Conservation (phyloP, 2,329 filamentous ascomycete genomes). For the Arthrinium puccinioides region DNA sequence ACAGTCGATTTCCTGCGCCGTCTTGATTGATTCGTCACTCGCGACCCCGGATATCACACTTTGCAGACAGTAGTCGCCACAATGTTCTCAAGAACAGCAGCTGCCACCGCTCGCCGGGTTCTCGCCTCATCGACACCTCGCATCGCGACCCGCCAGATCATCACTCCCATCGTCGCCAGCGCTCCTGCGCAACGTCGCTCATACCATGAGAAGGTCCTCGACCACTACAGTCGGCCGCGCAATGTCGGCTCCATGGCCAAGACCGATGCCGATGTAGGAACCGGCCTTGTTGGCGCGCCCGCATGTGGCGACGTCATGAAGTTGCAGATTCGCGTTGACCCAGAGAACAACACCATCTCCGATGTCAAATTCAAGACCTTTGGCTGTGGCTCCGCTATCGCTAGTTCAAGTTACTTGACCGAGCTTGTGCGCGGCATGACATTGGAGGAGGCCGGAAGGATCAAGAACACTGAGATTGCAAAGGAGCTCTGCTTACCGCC, state of each 20-base stretch:
- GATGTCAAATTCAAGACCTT: slow-evolving; percentile 86
- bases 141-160: slow-evolving; percentile 30
- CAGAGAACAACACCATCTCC: slow-evolving; percentile 64
- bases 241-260: slow-evolving; percentile 75
- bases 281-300: slow-evolving; percentile 74
- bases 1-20: no score
- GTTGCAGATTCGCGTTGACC: slow-evolving; percentile 78
- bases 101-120: slow-evolving; percentile 29
- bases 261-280: slow-evolving; percentile 64
- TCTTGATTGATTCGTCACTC: not conserved
- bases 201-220: slow-evolving; percentile 58
- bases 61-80: not conserved
- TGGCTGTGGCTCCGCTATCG: slow-evolving; percentile 79
- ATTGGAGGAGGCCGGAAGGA: slow-evolving; percentile 82
- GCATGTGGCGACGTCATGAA: slow-evolving; percentile 93
- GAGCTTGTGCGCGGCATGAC: slow-evolving; percentile 95
- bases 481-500: slow-evolving; percentile 82
- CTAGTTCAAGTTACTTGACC: slow-evolving; percentile 88
- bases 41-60: slow-evolving; percentile 9
- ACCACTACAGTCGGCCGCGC: slow-evolving; percentile 74
- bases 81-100: slow-evolving; percentile 11
- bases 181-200: slow-evolving; percentile 29
- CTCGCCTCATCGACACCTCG: slow-evolving; percentile 33
- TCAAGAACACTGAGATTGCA: slow-evolving; percentile 96
- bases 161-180: slow-evolving; percentile 30